Evolutionary conservation across 331 rosid species (phyloP).

Genomic region (Phaseolus coccineus): DNA sequence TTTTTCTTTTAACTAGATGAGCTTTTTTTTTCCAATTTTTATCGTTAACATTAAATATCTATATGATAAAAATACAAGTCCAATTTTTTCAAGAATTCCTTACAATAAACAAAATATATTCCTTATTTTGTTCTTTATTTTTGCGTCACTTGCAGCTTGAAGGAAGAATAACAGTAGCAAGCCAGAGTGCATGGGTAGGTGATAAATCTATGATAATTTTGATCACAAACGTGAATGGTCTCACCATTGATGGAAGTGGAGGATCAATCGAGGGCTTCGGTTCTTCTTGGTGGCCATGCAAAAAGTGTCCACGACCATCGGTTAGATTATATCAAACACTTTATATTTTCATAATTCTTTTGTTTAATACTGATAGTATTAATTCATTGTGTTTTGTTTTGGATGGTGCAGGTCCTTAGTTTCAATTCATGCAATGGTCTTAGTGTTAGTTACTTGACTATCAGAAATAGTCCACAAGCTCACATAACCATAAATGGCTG

Average conservation of each 20-base stretch:
- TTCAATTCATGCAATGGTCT: constrained; percentile 31
- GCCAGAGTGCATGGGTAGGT: not conserved
- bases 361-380: no score
- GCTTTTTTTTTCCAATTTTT: no score
- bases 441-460: not conserved
- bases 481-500: constrained; percentile 32
- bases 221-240: not conserved
- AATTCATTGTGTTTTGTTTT: no score
- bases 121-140: not conserved
- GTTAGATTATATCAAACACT: not conserved
- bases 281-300: constrained; percentile 35
- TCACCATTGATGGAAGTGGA: not conserved
- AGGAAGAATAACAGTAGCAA: constrained; percentile 26
- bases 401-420: not conserved
- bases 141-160: not conserved
- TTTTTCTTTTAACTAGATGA: not conserved
- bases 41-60: no score
- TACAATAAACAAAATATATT: not conserved
- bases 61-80: no score
- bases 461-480: constrained; percentile 2
- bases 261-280: constrained; percentile 30
- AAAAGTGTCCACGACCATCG: not conserved
- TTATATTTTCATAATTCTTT: not conserved
- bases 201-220: not conserved
- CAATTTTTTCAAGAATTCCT: not conserved